These are phyloP conservation scores for Gaertneriomyces semiglobifer DNA, from an alignment of 192 early-diverging fungal species.

Conservation along the genomic window DNA sequence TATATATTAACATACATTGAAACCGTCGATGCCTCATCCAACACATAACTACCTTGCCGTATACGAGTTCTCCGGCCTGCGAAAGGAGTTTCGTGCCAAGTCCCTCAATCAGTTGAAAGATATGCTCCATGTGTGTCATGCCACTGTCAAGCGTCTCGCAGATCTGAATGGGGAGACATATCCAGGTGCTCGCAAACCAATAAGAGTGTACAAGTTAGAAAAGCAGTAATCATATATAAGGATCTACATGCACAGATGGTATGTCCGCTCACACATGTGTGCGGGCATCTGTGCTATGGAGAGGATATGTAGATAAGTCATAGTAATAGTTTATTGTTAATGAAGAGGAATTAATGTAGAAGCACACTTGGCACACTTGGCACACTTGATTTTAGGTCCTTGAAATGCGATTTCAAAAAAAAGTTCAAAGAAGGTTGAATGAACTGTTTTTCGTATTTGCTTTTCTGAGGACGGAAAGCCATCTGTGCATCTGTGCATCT, in stretches of 20 bases:
- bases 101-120: too few species aligned
- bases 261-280: neutral
- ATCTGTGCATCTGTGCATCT: constrained; percentile 6
- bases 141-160: too few species aligned
- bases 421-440: constrained; percentile 1
- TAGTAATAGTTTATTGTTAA: neutral
- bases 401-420: neutral
- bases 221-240: too few species aligned
- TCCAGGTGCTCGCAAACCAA: too few species aligned
- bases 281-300: neutral
- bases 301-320: neutral
- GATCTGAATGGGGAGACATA: too few species aligned
- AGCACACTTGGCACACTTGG: neutral
- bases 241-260: neutral
- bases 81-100: too few species aligned
- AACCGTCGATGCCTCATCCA: too few species aligned
- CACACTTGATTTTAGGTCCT: neutral
- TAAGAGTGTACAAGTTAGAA: too few species aligned
- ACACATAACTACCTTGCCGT: too few species aligned
- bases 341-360: neutral
- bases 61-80: too few species aligned
- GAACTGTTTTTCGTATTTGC: neutral
- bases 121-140: too few species aligned
- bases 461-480: neutral
- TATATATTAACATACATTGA: too few species aligned